These are phyloP conservation scores for Streptanthus diversifolius DNA, from an alignment of 345 rosid species.

Conservation along the genomic window DNA sequence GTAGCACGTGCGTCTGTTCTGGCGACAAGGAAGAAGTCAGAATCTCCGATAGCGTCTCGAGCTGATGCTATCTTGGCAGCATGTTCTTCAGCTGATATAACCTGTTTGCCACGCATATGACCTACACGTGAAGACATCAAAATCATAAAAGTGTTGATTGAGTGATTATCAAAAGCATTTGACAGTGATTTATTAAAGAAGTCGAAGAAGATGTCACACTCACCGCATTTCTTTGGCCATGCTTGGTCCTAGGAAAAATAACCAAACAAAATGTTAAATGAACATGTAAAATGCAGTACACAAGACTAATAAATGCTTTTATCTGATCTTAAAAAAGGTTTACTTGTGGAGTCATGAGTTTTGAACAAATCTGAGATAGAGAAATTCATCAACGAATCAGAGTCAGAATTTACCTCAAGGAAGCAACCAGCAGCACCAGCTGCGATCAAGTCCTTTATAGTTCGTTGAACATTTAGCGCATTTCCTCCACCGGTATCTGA, in stretches of 20 bases:
- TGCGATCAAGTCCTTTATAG: constrained; percentile 45
- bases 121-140: not conserved
- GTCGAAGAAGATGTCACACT: not conserved
- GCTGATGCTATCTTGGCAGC: constrained; percentile 53
- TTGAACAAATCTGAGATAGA: not conserved
- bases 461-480: constrained; percentile 49
- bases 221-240: constrained; percentile 55
- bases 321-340: not conserved
- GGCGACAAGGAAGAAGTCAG: constrained; percentile 50
- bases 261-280: not conserved
- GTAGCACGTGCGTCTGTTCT: constrained; percentile 47
- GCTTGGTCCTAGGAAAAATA: constrained; percentile 43
- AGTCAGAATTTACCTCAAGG: constrained; percentile 40
- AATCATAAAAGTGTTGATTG: not conserved
- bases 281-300: not conserved
- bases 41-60: constrained; percentile 46
- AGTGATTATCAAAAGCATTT: not conserved
- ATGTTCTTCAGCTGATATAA: constrained; percentile 49
- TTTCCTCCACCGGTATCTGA: constrained; percentile 49
- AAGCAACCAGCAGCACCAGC: constrained; percentile 57
- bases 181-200: not conserved
- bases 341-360: too few relatives aligned
- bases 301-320: not conserved
- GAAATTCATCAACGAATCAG: not conserved
- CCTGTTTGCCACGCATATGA: constrained; percentile 50